These are phyloP conservation scores for Trichosporon faecale DNA, from an alignment of 1,284 basidiomycete genomes.

Conservation along the genomic window DNA sequence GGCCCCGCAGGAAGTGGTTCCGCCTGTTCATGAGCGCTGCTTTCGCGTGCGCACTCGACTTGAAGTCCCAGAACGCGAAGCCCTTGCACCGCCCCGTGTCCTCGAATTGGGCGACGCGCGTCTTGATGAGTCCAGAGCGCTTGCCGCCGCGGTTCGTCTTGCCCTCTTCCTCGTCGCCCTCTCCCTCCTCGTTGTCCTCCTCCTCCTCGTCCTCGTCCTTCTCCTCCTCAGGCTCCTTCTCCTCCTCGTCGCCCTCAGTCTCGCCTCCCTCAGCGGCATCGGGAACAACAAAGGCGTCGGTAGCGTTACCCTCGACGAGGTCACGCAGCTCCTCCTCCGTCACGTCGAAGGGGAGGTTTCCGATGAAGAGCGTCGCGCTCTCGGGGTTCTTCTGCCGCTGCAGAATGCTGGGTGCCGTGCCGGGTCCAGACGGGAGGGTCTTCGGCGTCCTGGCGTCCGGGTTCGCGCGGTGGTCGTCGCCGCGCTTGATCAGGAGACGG, in stretches of 20 bases:
- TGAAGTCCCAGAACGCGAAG: slow-evolving; percentile 96
- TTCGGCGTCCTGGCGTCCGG: slow-evolving; percentile 51
- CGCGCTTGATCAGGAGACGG: slow-evolving; percentile 87
- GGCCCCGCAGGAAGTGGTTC: slow-evolving; percentile 79
- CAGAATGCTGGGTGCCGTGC: slow-evolving; percentile 25
- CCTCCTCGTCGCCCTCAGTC: slow-evolving; percentile 23
- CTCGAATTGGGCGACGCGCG: slow-evolving; percentile 92
- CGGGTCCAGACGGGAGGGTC: slow-evolving; percentile 53
- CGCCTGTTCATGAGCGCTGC: slow-evolving; percentile 74
- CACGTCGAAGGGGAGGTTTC: slow-evolving; percentile 62
- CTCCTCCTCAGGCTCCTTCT: slow-evolving; percentile 27
- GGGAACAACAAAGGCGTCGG: slow-evolving; percentile 55
- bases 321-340: slow-evolving; percentile 69
- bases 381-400: slow-evolving; percentile 50
- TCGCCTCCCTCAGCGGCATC: slow-evolving; percentile 35
- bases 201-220: slow-evolving; percentile 34
- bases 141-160: slow-evolving; percentile 47
- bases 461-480: slow-evolving; percentile 61
- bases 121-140: slow-evolving; percentile 72
- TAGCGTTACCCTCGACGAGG: slow-evolving; percentile 46
- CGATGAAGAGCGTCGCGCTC: slow-evolving; percentile 46
- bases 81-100: slow-evolving; percentile 94
- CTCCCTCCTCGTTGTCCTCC: slow-evolving; percentile 39
- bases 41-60: slow-evolving; percentile 72
- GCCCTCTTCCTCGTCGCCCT: slow-evolving; percentile 41